A percentile compares a stretch with the other conserved stretches of the same genome.
Evolutionary conservation across 2,329 filamentous ascomycete genomes (phyloP).

Genomic region (Penicillium italicum): DNA sequence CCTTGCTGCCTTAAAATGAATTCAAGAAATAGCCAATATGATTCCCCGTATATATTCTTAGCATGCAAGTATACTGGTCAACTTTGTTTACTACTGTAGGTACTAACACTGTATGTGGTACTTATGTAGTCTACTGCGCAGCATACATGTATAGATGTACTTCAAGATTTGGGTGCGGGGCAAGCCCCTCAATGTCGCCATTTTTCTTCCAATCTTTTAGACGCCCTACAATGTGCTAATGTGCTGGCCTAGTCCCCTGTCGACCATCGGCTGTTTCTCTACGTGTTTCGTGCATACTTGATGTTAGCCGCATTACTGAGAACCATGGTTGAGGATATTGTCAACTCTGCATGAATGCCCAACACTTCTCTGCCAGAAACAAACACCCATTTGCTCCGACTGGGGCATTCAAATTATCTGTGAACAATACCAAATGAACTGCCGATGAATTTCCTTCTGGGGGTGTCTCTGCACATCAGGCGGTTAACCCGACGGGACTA

Average conservation of each 20-base stretch:
- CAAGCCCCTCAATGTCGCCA: neutral
- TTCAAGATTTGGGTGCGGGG: slow-evolving; percentile 7
- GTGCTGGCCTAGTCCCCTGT: slow-evolving; percentile 8
- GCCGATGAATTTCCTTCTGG: slow-evolving; percentile 1
- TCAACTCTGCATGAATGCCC: slow-evolving; percentile 42
- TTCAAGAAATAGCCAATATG: slow-evolving; percentile 4
- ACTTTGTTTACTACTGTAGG: slow-evolving; percentile 3
- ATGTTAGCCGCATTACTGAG: slow-evolving; percentile 22
- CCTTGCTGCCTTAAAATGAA: slow-evolving; percentile 13
- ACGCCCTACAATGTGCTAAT: slow-evolving; percentile 2
- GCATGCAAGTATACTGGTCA: neutral
- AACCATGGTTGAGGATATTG: slow-evolving; percentile 24
- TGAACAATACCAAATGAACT: neutral
- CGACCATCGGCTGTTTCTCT: slow-evolving; percentile 8
- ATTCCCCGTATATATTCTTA: neutral
- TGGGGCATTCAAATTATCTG: neutral
- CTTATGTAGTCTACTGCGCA: slow-evolving; percentile 1
- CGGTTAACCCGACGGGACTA: slow-evolving; percentile 7
- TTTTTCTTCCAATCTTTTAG: neutral
- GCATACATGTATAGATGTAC: neutral
- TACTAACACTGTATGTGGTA: neutral
- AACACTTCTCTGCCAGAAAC: slow-evolving; percentile 33
- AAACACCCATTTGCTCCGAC: slow-evolving; percentile 21
- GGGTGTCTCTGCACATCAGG: slow-evolving; percentile 3
- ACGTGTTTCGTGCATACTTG: slow-evolving; percentile 13